These are phyloP conservation scores for Aurinia saxatilis DNA, from an alignment of 345 rosid genomes.

Conservation along the genomic window DNA sequence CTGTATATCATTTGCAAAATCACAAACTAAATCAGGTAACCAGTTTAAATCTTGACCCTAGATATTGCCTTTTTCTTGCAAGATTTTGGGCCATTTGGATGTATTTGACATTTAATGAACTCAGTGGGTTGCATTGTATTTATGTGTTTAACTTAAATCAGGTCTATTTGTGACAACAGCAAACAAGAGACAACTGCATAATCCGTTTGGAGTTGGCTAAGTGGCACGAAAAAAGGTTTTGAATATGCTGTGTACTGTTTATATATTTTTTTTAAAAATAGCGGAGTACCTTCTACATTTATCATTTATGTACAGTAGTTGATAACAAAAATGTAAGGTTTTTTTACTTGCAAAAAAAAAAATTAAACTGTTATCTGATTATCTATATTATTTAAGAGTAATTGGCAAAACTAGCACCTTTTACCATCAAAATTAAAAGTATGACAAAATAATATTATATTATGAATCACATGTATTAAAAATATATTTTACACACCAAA, in stretches of 20 bases:
- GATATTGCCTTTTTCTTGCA: not conserved
- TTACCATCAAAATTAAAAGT: no score
- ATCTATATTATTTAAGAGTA: no score
- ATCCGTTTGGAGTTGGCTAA: slow-evolving; percentile 4
- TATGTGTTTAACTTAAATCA: not conserved
- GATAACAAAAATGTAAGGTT: no score
- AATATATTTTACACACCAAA: no score
- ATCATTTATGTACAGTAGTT: not conserved
- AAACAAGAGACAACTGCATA: not conserved
- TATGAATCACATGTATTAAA: no score
- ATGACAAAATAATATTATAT: no score
- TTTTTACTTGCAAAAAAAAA: no score
- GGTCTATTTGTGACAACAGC: not conserved
- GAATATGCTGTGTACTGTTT: not conserved
- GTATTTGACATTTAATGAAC: not conserved
- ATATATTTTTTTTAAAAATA: not conserved
- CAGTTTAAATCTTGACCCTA: no score
- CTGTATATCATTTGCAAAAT: no score
- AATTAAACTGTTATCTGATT: no score
- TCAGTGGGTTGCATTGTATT: not conserved
- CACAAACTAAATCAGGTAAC: no score
- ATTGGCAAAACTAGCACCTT: no score
- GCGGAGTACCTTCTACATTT: not conserved
- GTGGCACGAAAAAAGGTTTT: not conserved
- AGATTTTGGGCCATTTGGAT: not conserved